phyloP scores from a whole-genome alignment of 164 flowering plant species.

The Nymphaea colorata region DNA sequence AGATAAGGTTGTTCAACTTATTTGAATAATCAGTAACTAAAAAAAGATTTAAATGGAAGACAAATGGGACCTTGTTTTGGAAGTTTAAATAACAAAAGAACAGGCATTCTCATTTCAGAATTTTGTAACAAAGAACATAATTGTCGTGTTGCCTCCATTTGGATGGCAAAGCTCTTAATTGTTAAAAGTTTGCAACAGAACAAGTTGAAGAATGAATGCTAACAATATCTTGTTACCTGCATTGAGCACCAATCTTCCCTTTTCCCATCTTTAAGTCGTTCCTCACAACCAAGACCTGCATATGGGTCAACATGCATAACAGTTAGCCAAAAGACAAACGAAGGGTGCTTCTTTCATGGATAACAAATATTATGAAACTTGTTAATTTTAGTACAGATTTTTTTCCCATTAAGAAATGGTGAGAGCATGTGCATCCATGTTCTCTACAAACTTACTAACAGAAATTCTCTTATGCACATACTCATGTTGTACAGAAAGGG shows the following conservation, averaged over 20 bases:
- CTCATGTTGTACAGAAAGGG: not conserved
- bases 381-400: not conserved
- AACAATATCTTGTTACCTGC: constrained; percentile 47
- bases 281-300: constrained; percentile 82
- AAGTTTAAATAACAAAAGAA: no score
- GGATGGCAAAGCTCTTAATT: no score
- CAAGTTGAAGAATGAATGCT: no score
- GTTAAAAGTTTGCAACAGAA: no score
- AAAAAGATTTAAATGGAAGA: no score
- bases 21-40: no score
- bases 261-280: constrained; percentile 99
- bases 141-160: no score
- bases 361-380: not conserved
- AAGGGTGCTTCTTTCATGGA: not conserved
- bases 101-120: no score
- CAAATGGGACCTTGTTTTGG: no score
- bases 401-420: not conserved
- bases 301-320: not conserved
- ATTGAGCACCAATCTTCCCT: constrained; percentile 99
- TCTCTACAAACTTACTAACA: no score
- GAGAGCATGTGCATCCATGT: not conserved
- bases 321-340: not conserved
- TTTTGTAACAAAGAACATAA: no score
- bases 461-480: not conserved
- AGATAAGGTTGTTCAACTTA: no score